These are phyloP conservation scores for Penicillium verhagenii DNA, from an alignment of 495 filamentous ascomycete genomes.

Conservation along the genomic window DNA sequence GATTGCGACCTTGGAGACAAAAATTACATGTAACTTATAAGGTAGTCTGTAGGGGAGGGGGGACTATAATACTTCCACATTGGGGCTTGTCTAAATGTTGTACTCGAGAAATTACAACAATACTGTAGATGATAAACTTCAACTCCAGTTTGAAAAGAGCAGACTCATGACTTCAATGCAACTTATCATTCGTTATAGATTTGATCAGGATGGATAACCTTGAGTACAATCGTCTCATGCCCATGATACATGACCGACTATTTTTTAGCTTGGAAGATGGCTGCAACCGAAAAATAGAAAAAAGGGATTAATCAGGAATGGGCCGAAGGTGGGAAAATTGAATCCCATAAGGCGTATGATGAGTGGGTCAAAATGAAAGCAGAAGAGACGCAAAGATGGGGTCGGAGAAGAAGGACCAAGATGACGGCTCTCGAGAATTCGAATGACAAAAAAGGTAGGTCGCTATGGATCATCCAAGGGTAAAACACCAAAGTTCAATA, in stretches of 20 bases:
- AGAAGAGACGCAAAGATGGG: background rate
- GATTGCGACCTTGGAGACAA: no score
- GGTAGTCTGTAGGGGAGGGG: no score
- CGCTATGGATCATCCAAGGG: background rate
- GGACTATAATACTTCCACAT: no score
- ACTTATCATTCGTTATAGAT: constrained; percentile 25
- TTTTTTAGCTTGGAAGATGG: constrained; percentile 12
- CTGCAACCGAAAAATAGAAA: constrained; percentile 6
- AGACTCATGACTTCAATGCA: constrained; percentile 18
- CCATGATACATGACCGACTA: constrained; percentile 5
- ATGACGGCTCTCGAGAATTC: background rate
- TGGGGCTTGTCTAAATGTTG: background rate
- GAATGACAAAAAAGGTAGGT: constrained; percentile 1
- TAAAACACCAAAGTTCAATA: background rate
- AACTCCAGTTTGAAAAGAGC: background rate
- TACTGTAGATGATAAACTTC: no score
- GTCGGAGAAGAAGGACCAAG: background rate
- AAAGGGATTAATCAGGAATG: background rate
- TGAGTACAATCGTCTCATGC: constrained; percentile 17
- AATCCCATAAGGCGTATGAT: constrained; percentile 2
- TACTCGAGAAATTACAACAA: background rate
- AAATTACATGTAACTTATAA: no score
- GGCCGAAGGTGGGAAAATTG: background rate
- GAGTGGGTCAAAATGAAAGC: background rate
- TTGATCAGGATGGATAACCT: constrained; percentile 11